Evolutionary conservation across 2,329 filamentous ascomycete species (phyloP).

Genomic region (Xylaria sp.): DNA sequence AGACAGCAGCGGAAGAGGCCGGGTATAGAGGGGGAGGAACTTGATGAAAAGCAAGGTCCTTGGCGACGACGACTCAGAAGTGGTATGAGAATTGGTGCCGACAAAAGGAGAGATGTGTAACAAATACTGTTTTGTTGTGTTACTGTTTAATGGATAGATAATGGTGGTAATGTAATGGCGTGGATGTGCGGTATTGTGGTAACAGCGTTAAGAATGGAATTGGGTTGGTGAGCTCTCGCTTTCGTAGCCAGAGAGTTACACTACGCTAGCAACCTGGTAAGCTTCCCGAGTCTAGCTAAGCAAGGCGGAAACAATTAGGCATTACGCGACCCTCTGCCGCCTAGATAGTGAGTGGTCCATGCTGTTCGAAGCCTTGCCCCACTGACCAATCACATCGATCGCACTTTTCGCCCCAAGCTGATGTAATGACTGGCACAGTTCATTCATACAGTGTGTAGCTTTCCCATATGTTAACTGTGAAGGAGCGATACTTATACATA

Average conservation of each 20-base stretch:
- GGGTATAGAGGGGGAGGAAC: constrained; percentile 28
- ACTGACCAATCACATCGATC: constrained; percentile 26
- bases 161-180: neutral
- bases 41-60: constrained; percentile 4
- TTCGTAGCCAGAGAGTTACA: constrained; percentile 1
- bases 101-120: neutral
- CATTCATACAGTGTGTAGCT: neutral
- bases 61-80: constrained; percentile 10
- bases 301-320: constrained; percentile 41
- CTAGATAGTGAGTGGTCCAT: constrained; percentile 43
- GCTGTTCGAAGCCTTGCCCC: constrained; percentile 34
- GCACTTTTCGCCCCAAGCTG: constrained; percentile 8
- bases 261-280: constrained; percentile 25
- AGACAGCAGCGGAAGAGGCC: constrained; percentile 39
- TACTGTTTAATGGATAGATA: neutral
- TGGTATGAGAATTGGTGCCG: neutral
- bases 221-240: constrained; percentile 26
- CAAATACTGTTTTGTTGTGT: neutral
- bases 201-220: neutral
- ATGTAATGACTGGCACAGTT: constrained; percentile 9
- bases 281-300: constrained; percentile 27
- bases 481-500: neutral
- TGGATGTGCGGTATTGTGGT: neutral
- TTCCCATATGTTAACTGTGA: neutral
- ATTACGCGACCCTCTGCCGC: constrained; percentile 51